Conservation (phyloP, 1,284 basidiomycete genomes). For the Ustilago trichophora region DNA sequence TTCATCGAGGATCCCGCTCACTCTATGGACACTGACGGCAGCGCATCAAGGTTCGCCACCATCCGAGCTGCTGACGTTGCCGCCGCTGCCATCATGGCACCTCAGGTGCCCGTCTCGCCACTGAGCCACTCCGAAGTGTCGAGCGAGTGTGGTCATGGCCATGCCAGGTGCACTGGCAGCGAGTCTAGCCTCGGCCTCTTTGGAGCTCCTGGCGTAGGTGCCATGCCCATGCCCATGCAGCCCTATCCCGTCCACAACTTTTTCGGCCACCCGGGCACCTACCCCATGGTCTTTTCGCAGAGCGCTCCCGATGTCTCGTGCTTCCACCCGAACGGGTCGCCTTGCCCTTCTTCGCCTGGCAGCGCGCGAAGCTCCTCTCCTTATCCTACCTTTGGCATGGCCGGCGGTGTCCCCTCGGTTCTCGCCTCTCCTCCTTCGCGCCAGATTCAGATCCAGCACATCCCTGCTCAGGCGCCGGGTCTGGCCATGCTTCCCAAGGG, state of each 20-base stretch:
- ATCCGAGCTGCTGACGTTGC: background rate
- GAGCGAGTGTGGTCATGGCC: conserved; percentile 18
- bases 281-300: conserved; percentile 42
- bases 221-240: conserved; percentile 14
- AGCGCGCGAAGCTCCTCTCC: conserved; percentile 42
- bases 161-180: conserved; percentile 18
- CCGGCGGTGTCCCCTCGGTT: conserved; percentile 24
- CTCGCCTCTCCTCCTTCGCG: conserved; percentile 33
- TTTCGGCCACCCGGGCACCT: conserved; percentile 16
- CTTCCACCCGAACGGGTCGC: conserved; percentile 36
- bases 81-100: background rate
- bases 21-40: conserved; percentile 4
- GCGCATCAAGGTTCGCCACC: conserved; percentile 5
- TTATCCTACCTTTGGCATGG: conserved; percentile 25
- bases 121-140: conserved; percentile 10
- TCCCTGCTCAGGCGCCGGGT: conserved; percentile 31
- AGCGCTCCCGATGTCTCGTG: conserved; percentile 33
- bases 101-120: conserved; percentile 21
- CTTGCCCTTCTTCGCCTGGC: conserved; percentile 42
- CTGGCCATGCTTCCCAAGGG: conserved; percentile 38
- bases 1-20: conserved; percentile 51
- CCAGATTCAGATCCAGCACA: conserved; percentile 37
- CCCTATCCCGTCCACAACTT: conserved; percentile 18
- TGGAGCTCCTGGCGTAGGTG: conserved; percentile 7
- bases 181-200: conserved; percentile 41